Evolutionary conservation across 768 basidiomycete species (phyloP).

Genomic region (Trametes villosa): DNA sequence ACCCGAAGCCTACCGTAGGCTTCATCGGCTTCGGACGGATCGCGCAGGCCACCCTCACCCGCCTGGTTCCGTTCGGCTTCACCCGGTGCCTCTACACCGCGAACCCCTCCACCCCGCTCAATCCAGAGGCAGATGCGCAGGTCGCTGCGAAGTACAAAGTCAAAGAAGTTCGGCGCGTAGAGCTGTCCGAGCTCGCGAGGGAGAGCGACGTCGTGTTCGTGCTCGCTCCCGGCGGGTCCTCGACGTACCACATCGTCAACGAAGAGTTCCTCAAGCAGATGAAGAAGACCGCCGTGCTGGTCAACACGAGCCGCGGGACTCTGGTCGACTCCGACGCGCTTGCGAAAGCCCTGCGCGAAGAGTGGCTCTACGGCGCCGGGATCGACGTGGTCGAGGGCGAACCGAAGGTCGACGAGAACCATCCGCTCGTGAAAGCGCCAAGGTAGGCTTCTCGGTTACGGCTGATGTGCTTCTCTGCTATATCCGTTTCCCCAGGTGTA

Average conservation of each 20-base stretch:
- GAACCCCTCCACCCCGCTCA: conserved; percentile 55
- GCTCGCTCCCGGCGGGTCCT: conserved; percentile 73
- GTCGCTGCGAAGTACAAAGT: conserved; percentile 37
- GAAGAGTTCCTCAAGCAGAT: conserved; percentile 76
- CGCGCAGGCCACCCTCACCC: conserved; percentile 78
- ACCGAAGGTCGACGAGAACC: conserved; percentile 70
- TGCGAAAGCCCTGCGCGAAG: conserved; percentile 72
- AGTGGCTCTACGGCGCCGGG: conserved; percentile 90
- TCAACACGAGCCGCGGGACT: conserved; percentile 86
- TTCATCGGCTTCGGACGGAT: conserved; percentile 97
- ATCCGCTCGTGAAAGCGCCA: conserved; percentile 80
- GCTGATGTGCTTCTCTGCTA: background rate
- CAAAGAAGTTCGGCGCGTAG: conserved; percentile 55
- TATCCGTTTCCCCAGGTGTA: conserved; percentile 52
- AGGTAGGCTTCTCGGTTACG: conserved; percentile 47
- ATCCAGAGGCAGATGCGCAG: conserved; percentile 42
- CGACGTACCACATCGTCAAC: conserved; percentile 75
- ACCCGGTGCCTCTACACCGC: conserved; percentile 71
- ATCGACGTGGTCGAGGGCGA: conserved; percentile 95
- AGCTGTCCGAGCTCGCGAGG: conserved; percentile 67
- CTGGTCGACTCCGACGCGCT: conserved; percentile 91
- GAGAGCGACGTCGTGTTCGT: conserved; percentile 87
- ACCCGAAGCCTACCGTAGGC: conserved; percentile 70
- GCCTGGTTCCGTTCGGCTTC: conserved; percentile 84
- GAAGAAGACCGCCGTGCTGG: conserved; percentile 82